Percentiles rank a stretch among this genome's conserved stretches.
phyloP scores from a whole-genome alignment of 192 early-diverging fungal species.

The Coemansia sp. region DNA sequence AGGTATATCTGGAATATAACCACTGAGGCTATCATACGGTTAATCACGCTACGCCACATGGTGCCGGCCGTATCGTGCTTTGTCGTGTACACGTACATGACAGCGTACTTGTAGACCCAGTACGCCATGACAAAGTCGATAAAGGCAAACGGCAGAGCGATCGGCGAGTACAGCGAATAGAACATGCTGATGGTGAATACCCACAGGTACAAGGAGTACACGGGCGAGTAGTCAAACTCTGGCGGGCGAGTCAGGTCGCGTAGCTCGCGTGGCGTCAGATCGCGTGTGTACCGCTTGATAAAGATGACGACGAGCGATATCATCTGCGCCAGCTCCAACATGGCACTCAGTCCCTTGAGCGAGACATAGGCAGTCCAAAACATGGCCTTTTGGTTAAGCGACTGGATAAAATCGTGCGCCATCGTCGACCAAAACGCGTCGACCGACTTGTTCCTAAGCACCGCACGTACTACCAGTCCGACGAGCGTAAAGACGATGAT shows the following conservation, averaged over 20 bases:
- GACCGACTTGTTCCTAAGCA: slow-evolving; percentile 41
- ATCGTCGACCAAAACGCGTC: slow-evolving; percentile 48
- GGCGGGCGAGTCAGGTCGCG: slow-evolving; percentile 66
- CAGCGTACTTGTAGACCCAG: slow-evolving; percentile 72
- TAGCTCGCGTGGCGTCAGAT: slow-evolving; percentile 71
- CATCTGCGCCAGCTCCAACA: slow-evolving; percentile 72
- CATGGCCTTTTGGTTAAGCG: slow-evolving; percentile 57
- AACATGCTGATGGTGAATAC: slow-evolving; percentile 73
- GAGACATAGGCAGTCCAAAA: slow-evolving; percentile 82
- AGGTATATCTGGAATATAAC: slow-evolving; percentile 71
- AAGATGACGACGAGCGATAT: slow-evolving; percentile 61
- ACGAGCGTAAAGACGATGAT: slow-evolving; percentile 66
- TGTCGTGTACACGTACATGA: slow-evolving; percentile 79
- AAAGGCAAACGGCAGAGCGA: slow-evolving; percentile 67
- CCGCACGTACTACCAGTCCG: slow-evolving; percentile 38
- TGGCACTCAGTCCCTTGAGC: slow-evolving; percentile 64
- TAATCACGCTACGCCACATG: slow-evolving; percentile 71
- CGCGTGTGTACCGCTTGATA: slow-evolving; percentile 61
- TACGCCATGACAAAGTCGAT: slow-evolving; percentile 67
- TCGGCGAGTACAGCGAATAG: slow-evolving; percentile 72
- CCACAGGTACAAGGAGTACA: slow-evolving; percentile 71
- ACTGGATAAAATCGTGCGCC: slow-evolving; percentile 38
- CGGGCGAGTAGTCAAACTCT: slow-evolving; percentile 71
- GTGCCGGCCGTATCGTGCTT: slow-evolving; percentile 70
- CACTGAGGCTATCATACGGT: slow-evolving; percentile 67